These are phyloP conservation scores for Rhodotorula sp. DNA, from an alignment of 1,284 basidiomycete genomes.

Conservation along the genomic window DNA sequence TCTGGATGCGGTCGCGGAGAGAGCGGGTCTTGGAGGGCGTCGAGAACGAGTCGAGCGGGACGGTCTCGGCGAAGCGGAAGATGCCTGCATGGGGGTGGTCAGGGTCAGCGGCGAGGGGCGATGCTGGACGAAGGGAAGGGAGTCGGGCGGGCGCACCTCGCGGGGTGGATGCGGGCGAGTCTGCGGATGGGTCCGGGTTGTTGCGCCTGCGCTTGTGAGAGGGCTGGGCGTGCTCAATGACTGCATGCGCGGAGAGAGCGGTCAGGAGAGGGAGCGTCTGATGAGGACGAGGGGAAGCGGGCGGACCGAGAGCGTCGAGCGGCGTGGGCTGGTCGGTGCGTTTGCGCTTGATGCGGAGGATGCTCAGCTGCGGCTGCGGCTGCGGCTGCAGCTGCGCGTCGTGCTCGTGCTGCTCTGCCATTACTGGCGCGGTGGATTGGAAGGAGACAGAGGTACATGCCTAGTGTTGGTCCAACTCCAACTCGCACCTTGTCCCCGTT, in stretches of 20 bases:
- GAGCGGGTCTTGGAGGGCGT: constrained; percentile 22
- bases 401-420: background rate
- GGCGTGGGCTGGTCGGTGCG: constrained; percentile 23
- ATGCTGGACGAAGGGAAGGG: background rate
- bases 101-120: too few relatives aligned
- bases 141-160: background rate
- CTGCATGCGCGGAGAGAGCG: background rate
- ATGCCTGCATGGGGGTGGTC: constrained; percentile 10
- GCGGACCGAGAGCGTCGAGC: constrained; percentile 38
- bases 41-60: constrained; percentile 39
- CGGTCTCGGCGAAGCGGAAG: constrained; percentile 41
- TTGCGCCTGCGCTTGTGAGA: constrained; percentile 16
- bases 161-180: background rate
- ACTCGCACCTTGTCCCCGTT: too few relatives aligned
- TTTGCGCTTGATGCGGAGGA: constrained; percentile 42
- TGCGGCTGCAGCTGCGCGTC: too few relatives aligned
- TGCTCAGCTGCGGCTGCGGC: constrained; percentile 12
- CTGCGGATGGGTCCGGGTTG: background rate
- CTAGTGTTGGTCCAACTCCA: too few relatives aligned
- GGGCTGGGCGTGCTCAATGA: constrained; percentile 28
- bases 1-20: constrained; percentile 32
- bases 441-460: background rate
- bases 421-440: too few relatives aligned
- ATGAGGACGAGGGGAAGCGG: background rate
- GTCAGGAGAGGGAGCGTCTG: background rate